Base-by-base conservation (phyloP, 2,329 filamentous ascomycete genomes). In the Hymenoscyphus infarciens region DNA sequence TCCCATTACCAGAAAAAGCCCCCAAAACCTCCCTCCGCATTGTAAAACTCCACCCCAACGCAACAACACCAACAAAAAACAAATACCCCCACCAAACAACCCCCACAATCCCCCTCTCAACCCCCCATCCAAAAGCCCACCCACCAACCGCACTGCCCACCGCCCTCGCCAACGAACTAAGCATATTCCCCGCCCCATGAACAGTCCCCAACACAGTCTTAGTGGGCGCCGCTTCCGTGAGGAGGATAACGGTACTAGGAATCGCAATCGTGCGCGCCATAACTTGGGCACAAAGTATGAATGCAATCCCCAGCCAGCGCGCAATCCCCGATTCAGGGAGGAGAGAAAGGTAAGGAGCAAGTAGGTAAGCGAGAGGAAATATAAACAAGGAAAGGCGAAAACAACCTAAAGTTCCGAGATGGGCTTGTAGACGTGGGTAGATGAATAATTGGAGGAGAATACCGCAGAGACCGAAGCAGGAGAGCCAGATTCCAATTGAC, bases 301-400 rank as follows among this genome's bases (percentile, higher is more conserved):
- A 67, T 0, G 75, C 87, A 85, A 90, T 60, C 83, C 76, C 67
- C 76, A 29, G 15, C 55, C 56, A 62, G 2, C 61, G n/a, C 19
- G 56, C 16, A 1, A 45, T 11, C 13, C 61, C 56, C 2, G 31
- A 27, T 31, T 58, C 25, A 5, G 67, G 64, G 1, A 92, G 79
- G 35, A 92, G 75, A 1, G 88, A 82, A 7, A 94, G 80, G 71
- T 87, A 92, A 0, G 90, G 90, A 39, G 89, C 82, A 7, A 88
- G 72, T 8, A 86, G 77, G 74, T 94, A 94, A 0, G 88, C 83
- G 6, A 90, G 31, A 0, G 90, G 88, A 63, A 92, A 92, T 60
- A 88, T 82, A 29, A 85, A 81, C 0, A 93, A 77, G 31, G 86
- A 89, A n/a, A 82, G 73, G 5, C 87, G 83, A 79, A 87, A 91